These are phyloP conservation scores for Cercospora sp. DNA, from an alignment of 2,329 filamentous ascomycete species.

Conservation along the genomic window DNA sequence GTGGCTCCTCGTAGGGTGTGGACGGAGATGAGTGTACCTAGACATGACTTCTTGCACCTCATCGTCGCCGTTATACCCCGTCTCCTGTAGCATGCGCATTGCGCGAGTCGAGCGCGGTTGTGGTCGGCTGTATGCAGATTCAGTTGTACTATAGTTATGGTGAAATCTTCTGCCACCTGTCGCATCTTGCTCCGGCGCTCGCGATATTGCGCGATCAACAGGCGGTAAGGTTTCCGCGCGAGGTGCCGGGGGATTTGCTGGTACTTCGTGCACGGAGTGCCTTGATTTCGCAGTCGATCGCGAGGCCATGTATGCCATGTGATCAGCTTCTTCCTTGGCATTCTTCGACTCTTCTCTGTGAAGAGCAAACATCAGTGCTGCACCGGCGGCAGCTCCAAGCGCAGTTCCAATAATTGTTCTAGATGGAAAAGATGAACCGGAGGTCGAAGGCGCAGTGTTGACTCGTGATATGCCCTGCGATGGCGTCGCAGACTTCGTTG, in stretches of 20 bases:
- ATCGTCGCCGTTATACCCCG: slow-evolving; percentile 28
- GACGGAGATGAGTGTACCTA: slow-evolving; percentile 28
- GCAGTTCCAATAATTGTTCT: slow-evolving; percentile 63
- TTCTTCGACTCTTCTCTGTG: slow-evolving; percentile 59
- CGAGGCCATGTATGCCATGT: slow-evolving; percentile 28
- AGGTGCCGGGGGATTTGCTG: slow-evolving; percentile 18
- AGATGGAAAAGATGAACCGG: slow-evolving; percentile 20
- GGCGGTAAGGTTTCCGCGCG: slow-evolving; percentile 16
- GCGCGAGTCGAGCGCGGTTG: slow-evolving; percentile 27
- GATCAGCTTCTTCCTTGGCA: slow-evolving; percentile 45
- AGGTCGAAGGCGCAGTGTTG: slow-evolving; percentile 24
- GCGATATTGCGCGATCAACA: slow-evolving; percentile 38
- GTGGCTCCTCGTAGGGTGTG: slow-evolving; percentile 27
- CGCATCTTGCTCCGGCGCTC: slow-evolving; percentile 19
- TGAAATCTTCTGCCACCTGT: slow-evolving; percentile 22
- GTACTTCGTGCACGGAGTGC: slow-evolving; percentile 18
- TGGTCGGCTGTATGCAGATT: slow-evolving; percentile 33
- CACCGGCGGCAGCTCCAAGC: slow-evolving; percentile 75
- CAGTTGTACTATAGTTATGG: slow-evolving; percentile 35
- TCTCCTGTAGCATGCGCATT: slow-evolving; percentile 44
- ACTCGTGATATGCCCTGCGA: slow-evolving; percentile 22
- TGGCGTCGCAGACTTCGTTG: slow-evolving; percentile 25
- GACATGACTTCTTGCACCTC: slow-evolving; percentile 31
- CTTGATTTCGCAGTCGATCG: slow-evolving; percentile 21
- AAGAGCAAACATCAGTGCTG: slow-evolving; percentile 74